These are phyloP conservation scores for Chimonanthus praecox DNA, from an alignment of 164 flowering plant genomes.

Conservation along the genomic window DNA sequence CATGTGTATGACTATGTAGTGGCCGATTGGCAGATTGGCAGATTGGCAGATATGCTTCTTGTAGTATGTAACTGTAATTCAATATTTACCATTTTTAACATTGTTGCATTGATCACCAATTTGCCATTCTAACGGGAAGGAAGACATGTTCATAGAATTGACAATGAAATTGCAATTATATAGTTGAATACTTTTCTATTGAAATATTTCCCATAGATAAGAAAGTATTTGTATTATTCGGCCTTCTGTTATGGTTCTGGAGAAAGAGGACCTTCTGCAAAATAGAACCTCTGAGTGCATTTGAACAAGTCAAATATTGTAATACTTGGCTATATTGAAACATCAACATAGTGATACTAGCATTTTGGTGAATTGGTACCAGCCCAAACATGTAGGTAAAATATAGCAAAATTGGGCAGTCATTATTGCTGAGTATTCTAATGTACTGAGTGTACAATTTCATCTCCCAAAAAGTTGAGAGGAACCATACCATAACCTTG, in stretches of 20 bases:
- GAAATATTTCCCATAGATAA: not conserved
- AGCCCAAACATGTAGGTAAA: not conserved
- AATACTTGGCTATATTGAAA: not conserved
- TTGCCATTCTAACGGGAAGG: not conserved
- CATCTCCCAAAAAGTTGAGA: not conserved
- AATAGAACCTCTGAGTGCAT: too few species aligned
- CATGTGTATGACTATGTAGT: too few species aligned
- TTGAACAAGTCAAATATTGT: not conserved
- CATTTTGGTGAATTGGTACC: not conserved
- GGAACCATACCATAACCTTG: not conserved
- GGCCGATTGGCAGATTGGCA: too few species aligned
- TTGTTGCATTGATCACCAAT: not conserved
- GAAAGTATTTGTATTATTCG: too few species aligned
- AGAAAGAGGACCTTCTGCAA: not conserved
- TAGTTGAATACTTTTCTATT: not conserved
- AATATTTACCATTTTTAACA: too few species aligned
- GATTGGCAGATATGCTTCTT: too few species aligned
- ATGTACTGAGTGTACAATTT: not conserved
- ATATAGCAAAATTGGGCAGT: not conserved
- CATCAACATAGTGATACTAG: too few species aligned
- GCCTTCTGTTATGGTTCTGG: not conserved
- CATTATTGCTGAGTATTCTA: not conserved
- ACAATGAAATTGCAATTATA: too few species aligned
- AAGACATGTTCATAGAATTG: not conserved
- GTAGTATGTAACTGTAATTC: too few species aligned